These are phyloP conservation scores for Rhizoclosmatium globosum DNA, from an alignment of 192 early-diverging fungal genomes.

Conservation along the genomic window DNA sequence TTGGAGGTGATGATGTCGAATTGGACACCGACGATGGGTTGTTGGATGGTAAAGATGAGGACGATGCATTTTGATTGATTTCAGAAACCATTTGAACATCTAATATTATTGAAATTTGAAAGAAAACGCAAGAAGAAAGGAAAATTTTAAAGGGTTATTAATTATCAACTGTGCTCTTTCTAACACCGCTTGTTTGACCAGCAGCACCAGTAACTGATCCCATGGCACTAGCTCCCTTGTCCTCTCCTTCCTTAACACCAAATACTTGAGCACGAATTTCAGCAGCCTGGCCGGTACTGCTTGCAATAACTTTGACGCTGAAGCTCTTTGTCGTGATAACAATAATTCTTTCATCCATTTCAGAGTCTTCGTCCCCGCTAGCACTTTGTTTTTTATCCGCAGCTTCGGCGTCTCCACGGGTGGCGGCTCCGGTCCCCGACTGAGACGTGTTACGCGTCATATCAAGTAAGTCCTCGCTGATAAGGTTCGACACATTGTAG, in stretches of 20 bases:
- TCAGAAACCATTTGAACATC: not conserved
- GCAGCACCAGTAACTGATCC: conserved; percentile 3
- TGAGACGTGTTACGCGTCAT: conserved; percentile 17
- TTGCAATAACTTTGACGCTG: conserved; percentile 26
- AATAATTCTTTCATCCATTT: conserved; percentile 25
- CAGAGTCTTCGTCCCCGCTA: conserved; percentile 4
- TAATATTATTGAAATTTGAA: not conserved
- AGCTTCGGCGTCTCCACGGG: not conserved
- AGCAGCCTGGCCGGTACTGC: not conserved
- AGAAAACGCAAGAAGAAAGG: not conserved
- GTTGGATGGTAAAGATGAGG: not conserved
- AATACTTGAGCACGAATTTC: conserved; percentile 25
- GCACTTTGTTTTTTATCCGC: not conserved
- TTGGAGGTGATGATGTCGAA: not conserved
- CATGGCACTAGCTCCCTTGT: conserved; percentile 3
- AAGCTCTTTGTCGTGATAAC: conserved; percentile 26
- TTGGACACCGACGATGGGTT: not conserved
- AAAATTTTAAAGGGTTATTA: not conserved
- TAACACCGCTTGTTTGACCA: not conserved
- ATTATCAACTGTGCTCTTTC: not conserved
- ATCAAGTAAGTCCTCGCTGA: conserved; percentile 20
- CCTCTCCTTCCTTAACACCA: conserved; percentile 23
- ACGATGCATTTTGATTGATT: not conserved
- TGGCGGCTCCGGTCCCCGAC: not conserved
- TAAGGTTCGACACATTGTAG: conserved; percentile 12